Conservation (phyloP, 2,329 filamentous ascomycete genomes). For the Pseudogymnoascus sp. region DNA sequence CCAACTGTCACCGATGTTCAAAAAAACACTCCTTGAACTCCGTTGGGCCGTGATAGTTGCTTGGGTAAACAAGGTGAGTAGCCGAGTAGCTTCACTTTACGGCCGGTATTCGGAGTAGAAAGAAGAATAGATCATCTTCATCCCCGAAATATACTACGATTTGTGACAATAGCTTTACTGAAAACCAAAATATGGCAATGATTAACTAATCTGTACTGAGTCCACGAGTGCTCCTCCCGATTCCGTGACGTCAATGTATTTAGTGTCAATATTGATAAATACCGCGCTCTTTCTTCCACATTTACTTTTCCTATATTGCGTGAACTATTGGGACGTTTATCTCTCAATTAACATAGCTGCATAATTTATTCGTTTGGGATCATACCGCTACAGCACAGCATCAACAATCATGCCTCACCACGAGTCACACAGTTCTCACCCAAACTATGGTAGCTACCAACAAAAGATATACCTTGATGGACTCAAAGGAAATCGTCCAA, state of each 20-base stretch:
- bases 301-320: not conserved
- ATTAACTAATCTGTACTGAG: too few relatives aligned
- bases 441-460: not conserved
- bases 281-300: not conserved
- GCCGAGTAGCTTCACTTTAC: too few relatives aligned
- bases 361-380: not conserved
- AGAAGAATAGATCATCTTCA: too few relatives aligned
- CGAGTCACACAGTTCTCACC: not conserved
- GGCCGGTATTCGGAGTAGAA: too few relatives aligned
- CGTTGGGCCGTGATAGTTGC: too few relatives aligned
- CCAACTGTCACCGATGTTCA: too few relatives aligned
- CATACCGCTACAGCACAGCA: not conserved
- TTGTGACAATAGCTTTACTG: too few relatives aligned
- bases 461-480: not conserved
- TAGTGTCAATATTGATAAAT: not conserved
- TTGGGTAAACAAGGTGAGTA: too few relatives aligned
- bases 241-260: not conserved
- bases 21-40: too few relatives aligned
- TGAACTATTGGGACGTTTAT: not conserved
- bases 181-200: too few relatives aligned
- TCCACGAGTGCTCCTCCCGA: too few relatives aligned
- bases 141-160: too few relatives aligned
- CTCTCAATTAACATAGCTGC: not conserved
- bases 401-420: not conserved
- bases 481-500: not conserved